A percentile compares a stretch with the other conserved stretches of the same genome.
phyloP scores from a whole-genome alignment of 2,329 filamentous ascomycete species.

The Claviceps cyperi region DNA sequence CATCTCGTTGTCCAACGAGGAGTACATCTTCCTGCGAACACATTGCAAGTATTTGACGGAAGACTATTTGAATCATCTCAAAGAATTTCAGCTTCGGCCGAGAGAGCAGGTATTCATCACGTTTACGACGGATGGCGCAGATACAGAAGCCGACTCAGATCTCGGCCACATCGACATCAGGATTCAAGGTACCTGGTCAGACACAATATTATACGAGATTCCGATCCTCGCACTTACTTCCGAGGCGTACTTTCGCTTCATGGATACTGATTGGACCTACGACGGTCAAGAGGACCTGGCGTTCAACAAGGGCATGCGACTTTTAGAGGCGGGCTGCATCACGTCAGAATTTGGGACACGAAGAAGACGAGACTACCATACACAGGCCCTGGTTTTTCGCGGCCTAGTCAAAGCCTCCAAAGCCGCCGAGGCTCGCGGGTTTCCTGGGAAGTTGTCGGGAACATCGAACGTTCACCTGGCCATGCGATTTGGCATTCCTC shows the following conservation, averaged over 20 bases:
- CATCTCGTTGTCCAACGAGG: constrained; percentile 63
- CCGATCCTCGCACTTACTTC: constrained; percentile 82
- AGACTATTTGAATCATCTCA: constrained; percentile 68
- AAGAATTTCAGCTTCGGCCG: constrained; percentile 67
- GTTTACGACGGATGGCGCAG: constrained; percentile 41
- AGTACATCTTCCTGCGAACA: constrained; percentile 62
- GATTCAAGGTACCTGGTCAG: constrained; percentile 74
- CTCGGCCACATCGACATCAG: constrained; percentile 63
- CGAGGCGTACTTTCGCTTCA: constrained; percentile 95
- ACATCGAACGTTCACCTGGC: constrained; percentile 96
- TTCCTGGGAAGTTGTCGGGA: constrained; percentile 62
- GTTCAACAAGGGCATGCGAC: constrained; percentile 59
- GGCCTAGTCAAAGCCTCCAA: constrained; percentile 69
- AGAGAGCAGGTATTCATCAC: constrained; percentile 61
- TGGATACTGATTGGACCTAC: constrained; percentile 85
- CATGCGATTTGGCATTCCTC: constrained; percentile 75
- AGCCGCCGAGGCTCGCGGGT: constrained; percentile 49
- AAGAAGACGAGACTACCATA: constrained; percentile 82
- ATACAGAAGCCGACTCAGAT: constrained; percentile 49
- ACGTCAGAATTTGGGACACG: constrained; percentile 92
- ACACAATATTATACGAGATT: constrained; percentile 96
- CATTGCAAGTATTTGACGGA: constrained; percentile 69
- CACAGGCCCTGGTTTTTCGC: constrained; percentile 79
- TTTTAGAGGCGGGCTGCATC: constrained; percentile 71
- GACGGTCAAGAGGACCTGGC: constrained; percentile 76